Conservation (phyloP, 768 basidiomycete species). For the Psilocybe sp. region DNA sequence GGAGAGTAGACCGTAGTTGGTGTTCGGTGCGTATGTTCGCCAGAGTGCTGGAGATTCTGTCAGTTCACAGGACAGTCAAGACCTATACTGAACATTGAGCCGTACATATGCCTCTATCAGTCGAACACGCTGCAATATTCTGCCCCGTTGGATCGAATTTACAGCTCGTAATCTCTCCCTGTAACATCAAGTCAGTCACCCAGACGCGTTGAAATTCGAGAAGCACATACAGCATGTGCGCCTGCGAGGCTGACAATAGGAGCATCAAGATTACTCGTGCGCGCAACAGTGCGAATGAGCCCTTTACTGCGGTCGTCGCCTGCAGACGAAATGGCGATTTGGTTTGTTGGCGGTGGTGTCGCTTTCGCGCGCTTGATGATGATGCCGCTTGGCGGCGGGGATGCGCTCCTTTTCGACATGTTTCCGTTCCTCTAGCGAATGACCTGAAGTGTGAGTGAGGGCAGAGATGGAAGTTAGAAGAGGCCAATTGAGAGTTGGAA, state of each 20-base stretch:
- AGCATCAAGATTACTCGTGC: slow-evolving; percentile 91
- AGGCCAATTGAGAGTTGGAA: too few relatives aligned
- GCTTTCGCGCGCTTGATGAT: slow-evolving; percentile 64
- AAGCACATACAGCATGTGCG: slow-evolving; percentile 69
- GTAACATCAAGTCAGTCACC: not conserved
- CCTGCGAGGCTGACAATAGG: slow-evolving; percentile 91
- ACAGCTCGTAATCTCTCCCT: slow-evolving; percentile 80
- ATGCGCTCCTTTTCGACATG: slow-evolving; percentile 74
- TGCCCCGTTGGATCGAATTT: slow-evolving; percentile 94
- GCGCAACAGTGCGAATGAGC: slow-evolving; percentile 78
- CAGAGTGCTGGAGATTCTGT: slow-evolving; percentile 60
- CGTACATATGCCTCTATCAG: slow-evolving; percentile 88
- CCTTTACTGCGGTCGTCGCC: slow-evolving; percentile 74
- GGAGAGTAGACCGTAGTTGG: slow-evolving; percentile 85
- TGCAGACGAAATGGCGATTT: slow-evolving; percentile 75
- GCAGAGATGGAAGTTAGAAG: not conserved
- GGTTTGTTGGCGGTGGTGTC: slow-evolving; percentile 50
- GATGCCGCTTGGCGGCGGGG: slow-evolving; percentile 51
- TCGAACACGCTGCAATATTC: slow-evolving; percentile 89
- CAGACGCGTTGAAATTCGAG: not conserved
- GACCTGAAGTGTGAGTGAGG: not conserved
- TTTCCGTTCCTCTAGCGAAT: slow-evolving; percentile 6
- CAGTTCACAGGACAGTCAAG: not conserved
- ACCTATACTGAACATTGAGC: not conserved
- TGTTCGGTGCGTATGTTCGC: slow-evolving; percentile 90